These are phyloP conservation scores for Saksenaea oblongispora DNA, from an alignment of 371 early-diverging fungal species.

Conservation along the genomic window DNA sequence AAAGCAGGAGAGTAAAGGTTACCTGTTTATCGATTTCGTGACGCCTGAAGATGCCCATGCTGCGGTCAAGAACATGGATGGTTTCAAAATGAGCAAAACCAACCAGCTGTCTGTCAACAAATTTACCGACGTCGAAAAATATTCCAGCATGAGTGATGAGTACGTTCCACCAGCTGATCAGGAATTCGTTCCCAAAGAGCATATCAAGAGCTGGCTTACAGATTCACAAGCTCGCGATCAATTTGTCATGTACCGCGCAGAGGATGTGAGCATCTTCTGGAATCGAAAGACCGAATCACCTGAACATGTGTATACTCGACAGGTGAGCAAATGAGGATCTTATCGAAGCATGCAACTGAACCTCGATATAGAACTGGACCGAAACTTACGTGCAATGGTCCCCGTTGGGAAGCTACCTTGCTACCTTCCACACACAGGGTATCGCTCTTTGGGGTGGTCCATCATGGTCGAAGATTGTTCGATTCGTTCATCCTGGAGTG, in stretches of 20 bases:
- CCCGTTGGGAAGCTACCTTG: slow-evolving; percentile 90
- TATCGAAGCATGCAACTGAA: neutral
- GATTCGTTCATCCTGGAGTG: slow-evolving; percentile 92
- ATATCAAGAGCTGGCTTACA: slow-evolving; percentile 87
- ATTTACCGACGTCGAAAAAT: slow-evolving; percentile 91
- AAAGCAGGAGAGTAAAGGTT: slow-evolving; percentile 82
- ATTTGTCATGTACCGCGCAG: slow-evolving; percentile 83
- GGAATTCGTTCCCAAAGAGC: slow-evolving; percentile 80
- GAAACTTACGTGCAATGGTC: slow-evolving; percentile 95
- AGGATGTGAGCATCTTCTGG: slow-evolving; percentile 86
- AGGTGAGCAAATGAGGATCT: slow-evolving; percentile 36
- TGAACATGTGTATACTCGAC: slow-evolving; percentile 73
- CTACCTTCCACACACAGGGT: slow-evolving; percentile 93
- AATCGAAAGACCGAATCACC: slow-evolving; percentile 87
- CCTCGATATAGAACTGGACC: slow-evolving; percentile 81
- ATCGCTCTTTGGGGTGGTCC: slow-evolving; percentile 97
- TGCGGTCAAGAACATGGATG: slow-evolving; percentile 80
- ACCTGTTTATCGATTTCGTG: slow-evolving; percentile 92
- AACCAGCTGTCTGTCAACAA: slow-evolving; percentile 85
- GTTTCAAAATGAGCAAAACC: slow-evolving; percentile 78
- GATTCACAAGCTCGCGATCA: slow-evolving; percentile 92
- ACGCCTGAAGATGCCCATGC: slow-evolving; percentile 81
- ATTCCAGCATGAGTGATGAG: slow-evolving; percentile 72
- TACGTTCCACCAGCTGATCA: slow-evolving; percentile 73
- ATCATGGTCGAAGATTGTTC: slow-evolving; percentile 87